Evolutionary conservation across 345 rosid species (phyloP), one percentile per base, ranked within the genome.

Genomic region (Gossypium stocksii): DNA sequence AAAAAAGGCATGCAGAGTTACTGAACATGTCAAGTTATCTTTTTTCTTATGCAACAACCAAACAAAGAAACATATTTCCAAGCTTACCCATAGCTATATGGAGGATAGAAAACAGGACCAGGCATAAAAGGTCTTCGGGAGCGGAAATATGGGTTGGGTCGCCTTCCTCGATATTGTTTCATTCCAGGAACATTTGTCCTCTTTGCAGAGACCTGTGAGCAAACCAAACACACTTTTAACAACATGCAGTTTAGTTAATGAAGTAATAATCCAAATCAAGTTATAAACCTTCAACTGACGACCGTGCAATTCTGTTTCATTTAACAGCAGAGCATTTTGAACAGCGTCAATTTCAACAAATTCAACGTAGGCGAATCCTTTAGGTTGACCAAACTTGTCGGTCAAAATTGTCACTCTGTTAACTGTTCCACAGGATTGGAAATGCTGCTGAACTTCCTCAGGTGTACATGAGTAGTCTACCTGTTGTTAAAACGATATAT

Each of bases 391-490:
- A 70, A 92, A 94, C 89, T 94, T 94, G 83, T 94, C 98, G 0
- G 98, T 92, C 89, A 94, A 87, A 83, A 94, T 94, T 11, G 98
- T 34, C 41, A 34, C 41, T 34, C 41, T 95, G 79, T 95, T 92
- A 51, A 94, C 97, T 0, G 98, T 94, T 66, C 98, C 98, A 82
- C 98, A 94, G 23, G 98, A 94, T 63, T 95, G 99, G 80, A 95
- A 95, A 83, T 95, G 99, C 79, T 93, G 99, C 75, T 95, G 99
- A 62, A 95, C 96, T 84, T 95, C 99, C 85, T 95, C 99, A 25
- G 99, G 98, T 7, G 99, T 91, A 67, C 99, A 95, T 25, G 92
- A 88, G 75, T 95, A 95, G 77, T 95, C 99, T 74, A 95, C 99
- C 99, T 95, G 86, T 66, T 54, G 82, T 74, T 52, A 77, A 77